Base-by-base conservation (phyloP, 2,329 filamentous ascomycete species). In the Xylariaceae sp. region DNA sequence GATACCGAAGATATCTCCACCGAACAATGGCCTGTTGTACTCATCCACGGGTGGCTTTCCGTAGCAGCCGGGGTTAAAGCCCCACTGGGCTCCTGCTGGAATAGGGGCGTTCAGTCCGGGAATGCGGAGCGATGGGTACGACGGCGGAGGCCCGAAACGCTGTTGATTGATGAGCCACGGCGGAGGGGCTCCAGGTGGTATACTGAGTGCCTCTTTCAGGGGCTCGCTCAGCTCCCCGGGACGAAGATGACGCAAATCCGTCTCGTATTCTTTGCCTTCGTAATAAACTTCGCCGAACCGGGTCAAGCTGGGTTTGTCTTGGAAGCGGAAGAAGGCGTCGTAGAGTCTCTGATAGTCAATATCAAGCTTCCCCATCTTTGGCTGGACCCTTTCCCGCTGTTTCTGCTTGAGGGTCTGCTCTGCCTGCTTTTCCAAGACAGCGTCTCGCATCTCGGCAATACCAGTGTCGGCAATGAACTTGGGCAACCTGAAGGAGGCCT, bases 241-340 rank as follows among this genome's bases (percentile, higher is more conserved):
- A 44, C 88, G 80, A 39, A 95, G 75, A 61, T 95, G 85, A 49
- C 85, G 81, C 43, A 94, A 74, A 56, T 96, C 94, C 1, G 92
- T 94, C 61, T 98, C 92, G 54, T 86, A 92, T 57, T 98, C 92
- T 59, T 98, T 98, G 55, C 92, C 92, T 61, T 98, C 92, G 58
- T 96, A 96, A 61, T 98, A 98, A n/a, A 98, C 89, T 59, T 98
- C 92, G 25, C 92, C 92, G 50, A 94, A 98, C 27, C 89, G 77
- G 19, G 92, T 96, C 43, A 98, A 66, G 48, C 88, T 80, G 0
- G 92, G 92, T 62, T 98, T 98, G 25, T 87, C 94, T 64, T 98
- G 92, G 56, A 94, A 93, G 39, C 88, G 78, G 69, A 98, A 98
- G 68, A 98, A 98, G 4, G 92, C 92, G 56, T 96, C 92, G 63